Evolutionary conservation across 2,329 filamentous ascomycete species (phyloP), one percentile per base, ranked within the genome.

Genomic region (Pseudophaeomoniella oleicola): DNA sequence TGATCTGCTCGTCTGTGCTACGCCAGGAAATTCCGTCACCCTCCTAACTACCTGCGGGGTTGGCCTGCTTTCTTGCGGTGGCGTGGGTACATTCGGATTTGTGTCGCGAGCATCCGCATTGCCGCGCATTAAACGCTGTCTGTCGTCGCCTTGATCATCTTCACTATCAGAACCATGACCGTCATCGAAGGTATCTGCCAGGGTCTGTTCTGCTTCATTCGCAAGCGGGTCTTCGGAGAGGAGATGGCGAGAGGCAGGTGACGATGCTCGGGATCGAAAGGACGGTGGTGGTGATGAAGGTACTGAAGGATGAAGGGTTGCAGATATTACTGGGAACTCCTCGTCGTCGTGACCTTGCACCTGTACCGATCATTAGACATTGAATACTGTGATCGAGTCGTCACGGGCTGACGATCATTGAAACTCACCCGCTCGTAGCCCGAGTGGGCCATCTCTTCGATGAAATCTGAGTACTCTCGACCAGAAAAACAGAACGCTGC

Each of bases 161-260:
- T 76, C 74, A 38, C 69, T 78, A 44, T 81, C 80, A 22, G 66
- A 69, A 42, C 80, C 83, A 43, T 78, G 81, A 46, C 81, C 81
- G 51, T 81, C 75, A 54, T 85, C 88, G 57, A 98, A 98, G 1
- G 90, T 86, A 54, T 96, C 88, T 48, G 83, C 84, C 11, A 98
- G 71, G n/a, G 83, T 79, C 42, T 81, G 70, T 50, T 94, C 78
- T 42, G 85, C 80, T 40, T 72, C 65, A 46, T 59, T 62, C 37
- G 57, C 53, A 39, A 64, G 57, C 29, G 66, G 64, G 46, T 71
- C 66, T 40, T 67, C 57, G 36, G 67, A 64, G 57, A 66, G 67
- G 62, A 61, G 61, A 37, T 65, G 67, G 42, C 63, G 60, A 32
- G 66, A 63, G 14, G 64, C 57, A 19, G 69, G 71, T 22, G 82